Evolutionary conservation across 768 basidiomycete genomes (phyloP).

Genomic region (Boletellus ananas): DNA sequence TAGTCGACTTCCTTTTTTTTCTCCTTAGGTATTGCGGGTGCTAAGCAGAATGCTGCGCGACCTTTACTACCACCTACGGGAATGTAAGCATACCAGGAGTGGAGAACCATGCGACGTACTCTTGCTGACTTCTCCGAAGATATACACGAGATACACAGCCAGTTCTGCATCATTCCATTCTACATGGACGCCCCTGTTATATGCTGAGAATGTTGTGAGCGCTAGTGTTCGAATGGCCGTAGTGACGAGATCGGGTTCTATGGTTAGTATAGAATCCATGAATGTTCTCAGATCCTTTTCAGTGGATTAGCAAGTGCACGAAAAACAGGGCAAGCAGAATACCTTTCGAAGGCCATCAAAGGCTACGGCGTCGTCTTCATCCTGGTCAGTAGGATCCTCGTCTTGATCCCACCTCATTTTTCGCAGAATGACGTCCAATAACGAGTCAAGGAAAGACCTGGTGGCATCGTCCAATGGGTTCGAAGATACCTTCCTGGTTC

Average conservation of each 20-base stretch:
- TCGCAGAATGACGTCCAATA: constrained; percentile 73
- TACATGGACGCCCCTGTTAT: constrained; percentile 53
- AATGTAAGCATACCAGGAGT: constrained; percentile 2
- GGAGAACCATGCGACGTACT: constrained; percentile 43
- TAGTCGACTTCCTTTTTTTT: constrained; percentile 66
- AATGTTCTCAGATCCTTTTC: constrained; percentile 79
- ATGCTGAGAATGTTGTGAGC: constrained; percentile 68
- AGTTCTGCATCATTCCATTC: constrained; percentile 95
- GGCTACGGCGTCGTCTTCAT: constrained; percentile 80
- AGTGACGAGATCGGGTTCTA: constrained; percentile 85
- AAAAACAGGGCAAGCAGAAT: constrained; percentile 13
- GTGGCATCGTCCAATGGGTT: constrained; percentile 62
- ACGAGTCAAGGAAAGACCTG: constrained; percentile 70
- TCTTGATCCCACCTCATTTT: constrained; percentile 92
- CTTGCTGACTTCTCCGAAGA: constrained; percentile 92
- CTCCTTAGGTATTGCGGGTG: constrained; percentile 65
- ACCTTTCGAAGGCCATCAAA: constrained; percentile 89
- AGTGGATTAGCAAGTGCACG: constrained; percentile 9
- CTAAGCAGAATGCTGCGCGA: constrained; percentile 80
- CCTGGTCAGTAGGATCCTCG: constrained; percentile 74
- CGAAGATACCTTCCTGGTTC: constrained; percentile 55
- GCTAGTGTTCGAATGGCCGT: constrained; percentile 71
- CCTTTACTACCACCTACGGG: constrained; percentile 70
- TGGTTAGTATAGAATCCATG: constrained; percentile 79
- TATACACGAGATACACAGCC: constrained; percentile 87